These are phyloP conservation scores for Penicillium macrosclerotiorum DNA, from an alignment of 495 filamentous ascomycete species.

Conservation along the genomic window DNA sequence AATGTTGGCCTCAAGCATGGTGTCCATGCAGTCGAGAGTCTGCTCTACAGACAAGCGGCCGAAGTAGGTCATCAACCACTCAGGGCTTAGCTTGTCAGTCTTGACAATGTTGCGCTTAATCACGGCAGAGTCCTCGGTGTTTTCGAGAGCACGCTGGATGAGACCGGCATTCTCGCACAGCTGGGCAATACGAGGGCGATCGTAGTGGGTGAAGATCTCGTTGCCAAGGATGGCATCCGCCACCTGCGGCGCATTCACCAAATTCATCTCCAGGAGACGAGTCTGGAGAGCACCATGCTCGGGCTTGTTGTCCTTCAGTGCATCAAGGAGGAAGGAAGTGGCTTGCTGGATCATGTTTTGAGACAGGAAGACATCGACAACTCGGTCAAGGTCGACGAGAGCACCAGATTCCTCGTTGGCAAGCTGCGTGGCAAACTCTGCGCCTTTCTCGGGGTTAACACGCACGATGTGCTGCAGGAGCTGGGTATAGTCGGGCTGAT, in stretches of 20 bases:
- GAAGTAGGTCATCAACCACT: conserved; percentile 92
- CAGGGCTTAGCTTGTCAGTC: conserved; percentile 76
- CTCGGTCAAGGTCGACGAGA: conserved; percentile 88
- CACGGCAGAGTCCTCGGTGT: conserved; percentile 84
- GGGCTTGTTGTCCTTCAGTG: conserved; percentile 87
- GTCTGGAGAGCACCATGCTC: conserved; percentile 94
- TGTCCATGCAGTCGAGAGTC: conserved; percentile 88
- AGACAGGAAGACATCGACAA: conserved; percentile 95
- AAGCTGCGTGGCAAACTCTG: conserved; percentile 86
- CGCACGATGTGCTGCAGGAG: conserved; percentile 90
- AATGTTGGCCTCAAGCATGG: conserved; percentile 94
- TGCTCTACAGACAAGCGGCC: conserved; percentile 92
- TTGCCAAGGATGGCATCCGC: conserved; percentile 96
- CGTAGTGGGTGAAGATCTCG: conserved; percentile 96
- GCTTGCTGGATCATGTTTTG: conserved; percentile 98
- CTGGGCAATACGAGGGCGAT: conserved; percentile 79
- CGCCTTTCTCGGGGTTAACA: conserved; percentile 89
- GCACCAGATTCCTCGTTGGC: conserved; percentile 82
- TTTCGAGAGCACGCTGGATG: conserved; percentile 86
- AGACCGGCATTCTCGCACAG: conserved; percentile 91
- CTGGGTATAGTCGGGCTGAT: conserved; percentile 87
- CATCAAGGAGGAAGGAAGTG: conserved; percentile 94
- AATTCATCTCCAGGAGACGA: conserved; percentile 94
- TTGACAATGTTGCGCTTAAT: conserved; percentile 87
- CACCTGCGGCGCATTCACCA: conserved; percentile 93